Conservation (phyloP, 2,329 filamentous ascomycete species). For the Penicillium hordei region DNA sequence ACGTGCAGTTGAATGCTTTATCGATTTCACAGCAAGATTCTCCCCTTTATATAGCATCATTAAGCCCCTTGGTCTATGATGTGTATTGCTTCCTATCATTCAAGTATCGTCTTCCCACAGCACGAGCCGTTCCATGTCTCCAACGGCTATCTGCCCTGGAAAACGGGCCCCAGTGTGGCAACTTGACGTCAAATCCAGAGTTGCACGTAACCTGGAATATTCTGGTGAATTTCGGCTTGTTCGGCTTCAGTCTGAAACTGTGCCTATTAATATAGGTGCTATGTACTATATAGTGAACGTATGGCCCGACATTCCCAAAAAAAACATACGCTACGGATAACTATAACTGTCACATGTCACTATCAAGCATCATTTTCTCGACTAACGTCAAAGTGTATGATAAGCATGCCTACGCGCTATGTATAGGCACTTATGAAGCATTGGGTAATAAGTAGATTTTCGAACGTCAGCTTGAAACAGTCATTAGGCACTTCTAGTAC, state of each 20-base stretch:
- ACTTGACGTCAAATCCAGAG: conserved; percentile 25
- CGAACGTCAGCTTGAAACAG: not conserved
- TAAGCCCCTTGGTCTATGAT: not conserved
- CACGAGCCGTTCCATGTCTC: conserved; percentile 6
- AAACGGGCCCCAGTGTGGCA: conserved; percentile 17
- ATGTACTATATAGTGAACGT: not conserved
- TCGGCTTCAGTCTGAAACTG: not conserved
- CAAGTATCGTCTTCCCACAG: conserved; percentile 8
- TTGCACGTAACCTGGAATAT: not conserved
- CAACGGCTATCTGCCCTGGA: not conserved
- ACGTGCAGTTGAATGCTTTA: not conserved
- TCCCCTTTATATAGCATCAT: not conserved
- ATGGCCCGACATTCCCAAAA: not conserved
- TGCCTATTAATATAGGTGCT: not conserved
- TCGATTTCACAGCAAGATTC: not conserved
- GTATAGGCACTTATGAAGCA: not conserved
- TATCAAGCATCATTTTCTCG: not conserved
- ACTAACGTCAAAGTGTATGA: not conserved
- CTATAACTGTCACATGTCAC: not conserved
- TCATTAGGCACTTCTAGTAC: not conserved
- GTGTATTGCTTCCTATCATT: not conserved
- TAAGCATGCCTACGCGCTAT: not conserved
- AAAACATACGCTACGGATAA: not conserved
- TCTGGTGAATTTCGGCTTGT: not conserved
- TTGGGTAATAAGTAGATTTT: not conserved